Base-by-base conservation (phyloP, 129 eudicot species). In the Arctium minus region DNA sequence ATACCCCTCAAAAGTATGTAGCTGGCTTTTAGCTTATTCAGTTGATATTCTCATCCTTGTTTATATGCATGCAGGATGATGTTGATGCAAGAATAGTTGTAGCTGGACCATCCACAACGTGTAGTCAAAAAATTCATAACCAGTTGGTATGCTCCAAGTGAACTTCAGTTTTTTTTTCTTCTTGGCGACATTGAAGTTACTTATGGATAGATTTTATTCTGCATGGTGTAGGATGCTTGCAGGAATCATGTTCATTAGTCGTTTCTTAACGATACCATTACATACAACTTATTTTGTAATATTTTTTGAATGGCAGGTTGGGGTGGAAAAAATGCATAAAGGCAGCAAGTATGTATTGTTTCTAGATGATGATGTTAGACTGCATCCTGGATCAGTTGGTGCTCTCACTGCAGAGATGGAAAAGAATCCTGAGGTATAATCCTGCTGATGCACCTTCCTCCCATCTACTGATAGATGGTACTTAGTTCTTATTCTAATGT, bases 371-470 rank as follows among this genome's bases (percentile, higher is more conserved):
- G 99, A 93, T 89, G 99, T 93, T 74, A 93, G 98, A 83, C 89
- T 96, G 81, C 99, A 96, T 85, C 99, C 99, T 42, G 99, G 99
- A 50, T 88, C 99, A 84, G 86, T 96, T 84, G 99, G 99, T 74
- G 95, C 97, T 81, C 94, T 96, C 71, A 89, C 99, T 40, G 95
- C 98, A 77, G 98, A 96, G 83, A 96, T 96, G 99, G 92, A 86
- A 80, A 93, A 96, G 88, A 93, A 90, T 82, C 99, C 99, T 8
- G 99, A 93, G 92, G 99, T 96, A 88, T 74, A 80, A 48, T 74
- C 50, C 48, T 74, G 82, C 62, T 60, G 81, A 67, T 79, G 78
- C 77, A 78, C 72, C 7, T 80, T 76, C 77, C 46, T 82, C 53
- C 79, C 72, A 73, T 84, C 80, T 78, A 72, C 73, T 38, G 81